These are phyloP conservation scores for Penicillium freii DNA, from an alignment of 2,329 filamentous ascomycete species.

Conservation along the genomic window DNA sequence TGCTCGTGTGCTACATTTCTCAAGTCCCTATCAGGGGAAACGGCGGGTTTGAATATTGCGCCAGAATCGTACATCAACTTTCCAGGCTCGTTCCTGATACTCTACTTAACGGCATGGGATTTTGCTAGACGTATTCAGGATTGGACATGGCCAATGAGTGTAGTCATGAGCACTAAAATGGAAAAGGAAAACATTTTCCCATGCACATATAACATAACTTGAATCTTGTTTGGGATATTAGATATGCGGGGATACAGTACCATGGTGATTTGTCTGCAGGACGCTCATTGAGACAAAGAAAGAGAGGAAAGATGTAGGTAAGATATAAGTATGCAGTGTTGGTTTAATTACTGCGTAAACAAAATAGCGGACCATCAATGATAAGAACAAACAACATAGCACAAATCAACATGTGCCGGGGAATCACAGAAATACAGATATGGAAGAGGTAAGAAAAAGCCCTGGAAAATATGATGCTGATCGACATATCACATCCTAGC, in stretches of 20 bases:
- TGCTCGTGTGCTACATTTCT: no score
- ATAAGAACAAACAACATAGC: constrained; percentile 19
- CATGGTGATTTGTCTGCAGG: neutral
- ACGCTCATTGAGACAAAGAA: neutral
- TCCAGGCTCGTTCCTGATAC: no score
- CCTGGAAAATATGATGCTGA: neutral
- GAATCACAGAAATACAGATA: constrained; percentile 25
- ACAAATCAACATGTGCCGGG: constrained; percentile 26
- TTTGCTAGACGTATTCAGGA: no score
- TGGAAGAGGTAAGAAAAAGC: constrained; percentile 5
- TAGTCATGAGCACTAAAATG: no score
- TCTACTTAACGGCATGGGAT: no score
- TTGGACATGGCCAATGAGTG: no score
- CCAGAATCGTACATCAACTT: no score
- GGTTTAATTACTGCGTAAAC: neutral
- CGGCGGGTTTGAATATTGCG: no score
- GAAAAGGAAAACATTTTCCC: no score
- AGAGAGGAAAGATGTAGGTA: neutral
- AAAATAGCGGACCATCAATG: neutral
- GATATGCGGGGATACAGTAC: neutral
- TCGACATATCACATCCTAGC: constrained; percentile 31
- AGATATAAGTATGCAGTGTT: neutral
- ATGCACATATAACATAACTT: no score
- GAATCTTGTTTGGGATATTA: neutral
- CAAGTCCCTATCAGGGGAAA: no score